These are phyloP conservation scores for Trametopsis cervina DNA, from an alignment of 768 basidiomycete species.

Conservation along the genomic window DNA sequence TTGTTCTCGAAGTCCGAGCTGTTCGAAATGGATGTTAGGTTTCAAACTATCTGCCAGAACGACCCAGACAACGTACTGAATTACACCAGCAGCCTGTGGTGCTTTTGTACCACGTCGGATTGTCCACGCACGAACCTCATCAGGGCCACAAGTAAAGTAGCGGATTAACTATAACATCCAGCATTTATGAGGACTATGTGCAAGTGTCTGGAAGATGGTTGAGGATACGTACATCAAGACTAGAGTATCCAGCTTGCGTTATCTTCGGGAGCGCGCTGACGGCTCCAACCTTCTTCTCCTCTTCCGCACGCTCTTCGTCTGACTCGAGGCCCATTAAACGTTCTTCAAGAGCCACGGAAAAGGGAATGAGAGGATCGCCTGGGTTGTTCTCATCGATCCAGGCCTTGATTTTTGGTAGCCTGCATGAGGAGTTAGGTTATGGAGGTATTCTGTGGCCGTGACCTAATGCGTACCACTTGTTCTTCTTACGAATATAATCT, in stretches of 20 bases:
- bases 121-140: conserved; percentile 98
- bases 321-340: conserved; percentile 57
- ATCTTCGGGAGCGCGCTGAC: conserved; percentile 82
- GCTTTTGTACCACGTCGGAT: conserved; percentile 92
- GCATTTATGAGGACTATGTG: too few species aligned
- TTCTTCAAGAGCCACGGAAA: conserved; percentile 94
- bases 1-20: conserved; percentile 98
- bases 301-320: conserved; percentile 66
- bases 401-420: conserved; percentile 93
- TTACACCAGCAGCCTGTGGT: conserved; percentile 96
- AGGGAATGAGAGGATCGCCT: conserved; percentile 93
- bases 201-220: background rate
- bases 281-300: conserved; percentile 71
- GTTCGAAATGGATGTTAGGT: background rate
- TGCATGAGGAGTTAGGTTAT: conserved; percentile 20
- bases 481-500: conserved; percentile 96
- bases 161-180: conserved; percentile 91
- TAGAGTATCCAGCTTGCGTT: conserved; percentile 87
- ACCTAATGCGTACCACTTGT: conserved; percentile 75
- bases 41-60: background rate
- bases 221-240: conserved; percentile 58
- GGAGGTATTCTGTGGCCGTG: background rate
- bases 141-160: conserved; percentile 96
- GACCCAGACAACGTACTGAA: conserved; percentile 74
- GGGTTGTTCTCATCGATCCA: conserved; percentile 98